Evolutionary conservation across 2,329 filamentous ascomycete genomes (phyloP), one percentile per base, ranked within the genome.

Genomic region (Talaromyces sp.): DNA sequence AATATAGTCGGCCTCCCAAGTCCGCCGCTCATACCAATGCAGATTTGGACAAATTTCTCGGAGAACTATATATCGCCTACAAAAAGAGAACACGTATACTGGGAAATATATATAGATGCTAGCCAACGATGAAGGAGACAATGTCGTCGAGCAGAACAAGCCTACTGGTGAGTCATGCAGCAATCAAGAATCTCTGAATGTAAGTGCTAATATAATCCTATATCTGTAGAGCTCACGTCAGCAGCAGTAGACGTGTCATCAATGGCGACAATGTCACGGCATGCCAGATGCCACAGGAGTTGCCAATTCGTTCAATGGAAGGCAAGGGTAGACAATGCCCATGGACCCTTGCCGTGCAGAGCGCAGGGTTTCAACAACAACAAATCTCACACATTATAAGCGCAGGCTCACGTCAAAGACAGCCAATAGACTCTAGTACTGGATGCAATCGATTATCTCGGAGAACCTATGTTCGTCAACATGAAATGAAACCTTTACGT

Each of bases 401-500:
- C 52, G 21, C 25, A 56, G 33, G 28, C n/a, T 35, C 75, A 21
- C 78, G 86, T 64, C 87, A 85, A 23, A 82, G 93, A 91, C 70
- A 88, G 89, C 65, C 91, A 92, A 72, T 91, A 90, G 3, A 92
- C 90, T 60, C 96, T 92, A 0, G 96, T 93, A 92, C 78, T 96
- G 16, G 91, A 96, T 72, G 93, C 92, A 0, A 95, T 96, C 62
- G 91, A 96, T 72, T 93, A 96, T 69, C 96, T 92, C 21, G 91
- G 88, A 39, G 88, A 87, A 2, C 82, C 85, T 2, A 91, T 91
- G 1, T 96, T 93, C 0, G 83, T 92, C 1, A 91, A 92, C 73
- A 96, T 92, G 0, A 83, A 90, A 56, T 87, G 88, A 3, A 93
- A 90, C 0, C 77, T 88, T 64, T 84, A 86, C 48, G 77, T 89